phyloP scores from a whole-genome alignment of 2,329 filamentous ascomycete genomes.

The Alternaria conjuncta region DNA sequence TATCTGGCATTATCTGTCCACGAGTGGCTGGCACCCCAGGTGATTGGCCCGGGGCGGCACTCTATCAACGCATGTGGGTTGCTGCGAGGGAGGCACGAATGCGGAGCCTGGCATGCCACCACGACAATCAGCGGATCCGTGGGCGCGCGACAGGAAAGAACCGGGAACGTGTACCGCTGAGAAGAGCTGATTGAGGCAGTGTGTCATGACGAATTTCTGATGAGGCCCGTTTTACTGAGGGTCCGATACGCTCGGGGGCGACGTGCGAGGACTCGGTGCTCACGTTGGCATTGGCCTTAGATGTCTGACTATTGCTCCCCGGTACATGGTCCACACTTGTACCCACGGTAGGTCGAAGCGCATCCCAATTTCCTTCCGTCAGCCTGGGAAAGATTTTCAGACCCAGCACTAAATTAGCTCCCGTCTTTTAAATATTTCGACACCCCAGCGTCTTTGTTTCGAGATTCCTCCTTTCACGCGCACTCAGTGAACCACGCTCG shows the following conservation, averaged over 20 bases:
- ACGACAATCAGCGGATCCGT: slow-evolving; percentile 14
- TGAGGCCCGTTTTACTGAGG: slow-evolving; percentile 7
- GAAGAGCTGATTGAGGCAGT: slow-evolving; percentile 21
- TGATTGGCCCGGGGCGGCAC: slow-evolving; percentile 32
- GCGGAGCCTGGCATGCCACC: slow-evolving; percentile 13
- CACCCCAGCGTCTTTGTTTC: slow-evolving; percentile 22
- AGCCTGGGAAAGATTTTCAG: slow-evolving; percentile 35
- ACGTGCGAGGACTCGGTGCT: slow-evolving; percentile 1
- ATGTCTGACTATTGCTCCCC: slow-evolving; percentile 16
- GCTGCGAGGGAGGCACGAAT: slow-evolving; percentile 27
- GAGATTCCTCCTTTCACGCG: slow-evolving; percentile 18
- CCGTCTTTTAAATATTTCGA: slow-evolving; percentile 35
- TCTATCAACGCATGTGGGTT: slow-evolving; percentile 22
- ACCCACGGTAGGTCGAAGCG: slow-evolving; percentile 31
- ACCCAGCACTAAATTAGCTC: slow-evolving; percentile 42
- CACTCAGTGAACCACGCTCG: slow-evolving; percentile 18
- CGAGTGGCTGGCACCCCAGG: slow-evolving; percentile 6
- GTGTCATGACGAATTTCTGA: slow-evolving; percentile 24
- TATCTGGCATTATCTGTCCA: slow-evolving; percentile 28
- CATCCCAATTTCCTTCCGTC: slow-evolving; percentile 31
- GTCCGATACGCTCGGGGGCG: slow-evolving; percentile 14
- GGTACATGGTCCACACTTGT: slow-evolving; percentile 14
- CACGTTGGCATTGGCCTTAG: slow-evolving; percentile 10
- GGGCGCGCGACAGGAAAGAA: slow-evolving; percentile 17
- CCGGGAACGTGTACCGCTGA: slow-evolving; percentile 20